Conservation (phyloP, 495 filamentous ascomycete genomes). For the Margaritispora aquatica region DNA sequence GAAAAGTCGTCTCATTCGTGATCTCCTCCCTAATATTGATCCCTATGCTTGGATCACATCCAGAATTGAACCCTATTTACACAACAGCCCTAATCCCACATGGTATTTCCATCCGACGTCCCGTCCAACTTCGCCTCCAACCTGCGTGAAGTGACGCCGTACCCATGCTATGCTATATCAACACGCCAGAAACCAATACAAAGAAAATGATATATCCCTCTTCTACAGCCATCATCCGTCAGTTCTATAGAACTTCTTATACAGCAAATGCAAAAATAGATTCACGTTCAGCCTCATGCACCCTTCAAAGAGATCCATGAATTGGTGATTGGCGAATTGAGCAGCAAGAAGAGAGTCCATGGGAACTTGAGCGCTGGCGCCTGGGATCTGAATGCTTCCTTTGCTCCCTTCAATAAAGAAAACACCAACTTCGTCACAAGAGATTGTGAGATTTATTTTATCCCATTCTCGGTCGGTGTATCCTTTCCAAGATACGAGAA, state of each 20-base stretch:
- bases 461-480: conserved; percentile 81
- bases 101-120: not conserved
- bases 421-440: conserved; percentile 87
- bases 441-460: conserved; percentile 88
- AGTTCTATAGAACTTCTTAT: conserved; percentile 95
- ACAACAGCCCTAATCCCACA: conserved; percentile 18
- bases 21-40: conserved; percentile 8
- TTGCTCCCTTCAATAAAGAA: conserved; percentile 89
- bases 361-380: conserved; percentile 82
- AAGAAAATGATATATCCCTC: not conserved
- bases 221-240: conserved; percentile 34
- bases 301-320: conserved; percentile 90
- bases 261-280: conserved; percentile 87
- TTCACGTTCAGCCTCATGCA: conserved; percentile 89
- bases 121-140: not conserved
- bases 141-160: conserved; percentile 17
- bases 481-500: conserved; percentile 82
- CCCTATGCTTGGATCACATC: not conserved
- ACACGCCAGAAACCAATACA: conserved; percentile 1
- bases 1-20: conserved; percentile 10
- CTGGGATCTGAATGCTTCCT: conserved; percentile 92
- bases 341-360: conserved; percentile 93
- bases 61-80: conserved; percentile 22
- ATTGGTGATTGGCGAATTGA: conserved; percentile 93
- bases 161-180: conserved; percentile 15